Percentiles rank a stretch among this genome's conserved stretches.
Conservation (phyloP, 371 early-diverging fungal species). For the Actinomucor elegans region DNA sequence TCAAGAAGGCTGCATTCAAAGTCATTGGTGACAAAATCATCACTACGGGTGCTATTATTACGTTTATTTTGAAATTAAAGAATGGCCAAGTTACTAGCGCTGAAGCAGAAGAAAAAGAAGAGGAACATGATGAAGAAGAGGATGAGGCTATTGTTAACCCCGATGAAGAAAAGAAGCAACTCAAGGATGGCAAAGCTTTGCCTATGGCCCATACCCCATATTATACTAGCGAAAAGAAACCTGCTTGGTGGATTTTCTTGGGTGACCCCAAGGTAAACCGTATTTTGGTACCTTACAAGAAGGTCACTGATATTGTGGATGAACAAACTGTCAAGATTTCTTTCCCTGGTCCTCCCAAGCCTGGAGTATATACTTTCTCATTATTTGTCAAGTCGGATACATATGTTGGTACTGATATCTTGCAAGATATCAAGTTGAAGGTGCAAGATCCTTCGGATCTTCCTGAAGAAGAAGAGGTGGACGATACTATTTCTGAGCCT, state of each 20-base stretch:
- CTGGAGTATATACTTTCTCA: slow-evolving; percentile 82
- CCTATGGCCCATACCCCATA: slow-evolving; percentile 69
- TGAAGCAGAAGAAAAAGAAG: slow-evolving; percentile 20
- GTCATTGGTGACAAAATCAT: slow-evolving; percentile 79
- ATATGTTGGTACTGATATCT: slow-evolving; percentile 79
- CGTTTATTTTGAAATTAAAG: slow-evolving; percentile 66
- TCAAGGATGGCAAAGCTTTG: slow-evolving; percentile 15
- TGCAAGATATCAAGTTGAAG: slow-evolving; percentile 71
- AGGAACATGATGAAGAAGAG: slow-evolving; percentile 38
- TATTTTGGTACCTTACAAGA: slow-evolving; percentile 76
- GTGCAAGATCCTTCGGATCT: slow-evolving; percentile 70
- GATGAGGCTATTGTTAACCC: slow-evolving; percentile 22
- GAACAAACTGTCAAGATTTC: slow-evolving; percentile 75
- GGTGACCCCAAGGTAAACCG: slow-evolving; percentile 83
- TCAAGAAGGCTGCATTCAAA: slow-evolving; percentile 76
- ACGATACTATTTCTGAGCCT: slow-evolving; percentile 95
- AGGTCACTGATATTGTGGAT: slow-evolving; percentile 75
- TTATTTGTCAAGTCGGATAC: slow-evolving; percentile 89
- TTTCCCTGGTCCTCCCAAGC: slow-evolving; percentile 93
- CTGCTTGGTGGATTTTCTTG: slow-evolving; percentile 93
- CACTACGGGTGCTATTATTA: slow-evolving; percentile 80
- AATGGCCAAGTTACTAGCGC: slow-evolving; percentile 33
- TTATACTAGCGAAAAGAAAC: slow-evolving; percentile 72
- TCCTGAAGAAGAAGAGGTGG: slow-evolving; percentile 73
- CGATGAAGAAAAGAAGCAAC: slow-evolving; percentile 39